Conservation (phyloP, 2,329 filamentous ascomycete species). For the Curvularia eragrostidis region DNA sequence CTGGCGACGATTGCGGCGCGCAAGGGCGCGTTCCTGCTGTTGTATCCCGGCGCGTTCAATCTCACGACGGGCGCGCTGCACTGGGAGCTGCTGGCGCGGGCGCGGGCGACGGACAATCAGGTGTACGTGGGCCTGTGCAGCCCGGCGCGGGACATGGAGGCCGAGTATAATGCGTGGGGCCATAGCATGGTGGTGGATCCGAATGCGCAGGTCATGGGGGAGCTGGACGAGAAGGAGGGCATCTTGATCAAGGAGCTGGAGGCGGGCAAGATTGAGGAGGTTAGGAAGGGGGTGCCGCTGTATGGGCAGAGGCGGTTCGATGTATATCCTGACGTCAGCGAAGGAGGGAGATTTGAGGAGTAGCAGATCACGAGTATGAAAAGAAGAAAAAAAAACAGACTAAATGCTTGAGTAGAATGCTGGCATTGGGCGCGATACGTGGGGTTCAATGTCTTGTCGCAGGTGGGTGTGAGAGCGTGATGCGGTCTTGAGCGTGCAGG, state of each 20-base stretch:
- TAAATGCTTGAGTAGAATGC: not conserved
- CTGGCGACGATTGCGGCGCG: slow-evolving; percentile 87
- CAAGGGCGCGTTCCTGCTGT: slow-evolving; percentile 81
- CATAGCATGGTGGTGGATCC: slow-evolving; percentile 90
- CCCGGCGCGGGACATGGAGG: slow-evolving; percentile 79
- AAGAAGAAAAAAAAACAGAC: not conserved
- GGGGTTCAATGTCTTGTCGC: not conserved
- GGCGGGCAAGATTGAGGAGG: slow-evolving; percentile 51
- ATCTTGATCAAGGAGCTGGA: slow-evolving; percentile 69
- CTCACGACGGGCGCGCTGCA: slow-evolving; percentile 89
- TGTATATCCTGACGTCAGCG: slow-evolving; percentile 89
- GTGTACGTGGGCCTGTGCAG: slow-evolving; percentile 92
- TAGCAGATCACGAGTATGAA: slow-evolving; percentile 4
- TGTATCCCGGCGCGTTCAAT: slow-evolving; percentile 98
- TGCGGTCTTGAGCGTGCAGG: not conserved
- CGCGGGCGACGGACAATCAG: slow-evolving; percentile 91
- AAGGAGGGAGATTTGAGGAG: slow-evolving; percentile 59
- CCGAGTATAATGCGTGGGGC: slow-evolving; percentile 87
- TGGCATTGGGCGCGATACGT: not conserved
- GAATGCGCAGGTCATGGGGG: slow-evolving; percentile 78
- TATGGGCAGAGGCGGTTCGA: slow-evolving; percentile 88
- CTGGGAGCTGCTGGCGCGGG: slow-evolving; percentile 83
- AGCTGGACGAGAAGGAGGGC: slow-evolving; percentile 79
- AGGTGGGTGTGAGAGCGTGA: not conserved
- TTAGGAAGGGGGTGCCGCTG: slow-evolving; percentile 77